Conservation (phyloP, 2,329 filamentous ascomycete genomes). For the Exophiala lecanii-corni region DNA sequence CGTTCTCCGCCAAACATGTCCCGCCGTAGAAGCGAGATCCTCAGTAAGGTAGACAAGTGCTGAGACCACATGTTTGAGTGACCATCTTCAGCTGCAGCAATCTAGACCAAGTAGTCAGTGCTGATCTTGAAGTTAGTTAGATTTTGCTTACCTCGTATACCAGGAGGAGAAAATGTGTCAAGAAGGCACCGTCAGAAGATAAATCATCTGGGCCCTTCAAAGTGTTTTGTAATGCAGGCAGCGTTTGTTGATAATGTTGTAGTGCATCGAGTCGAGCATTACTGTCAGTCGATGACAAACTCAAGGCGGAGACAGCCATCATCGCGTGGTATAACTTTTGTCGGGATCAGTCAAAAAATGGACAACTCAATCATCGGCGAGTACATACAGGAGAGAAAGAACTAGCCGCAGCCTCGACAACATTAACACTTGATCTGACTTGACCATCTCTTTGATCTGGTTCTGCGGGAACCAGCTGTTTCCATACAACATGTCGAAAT, state of each 20-base stretch:
- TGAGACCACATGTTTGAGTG: conserved; percentile 51
- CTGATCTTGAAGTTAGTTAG: background rate
- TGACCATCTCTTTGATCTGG: conserved; percentile 24
- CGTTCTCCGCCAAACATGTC: conserved; percentile 42
- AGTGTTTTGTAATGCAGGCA: conserved; percentile 44
- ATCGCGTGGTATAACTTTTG: conserved; percentile 53
- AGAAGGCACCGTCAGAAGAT: conserved; percentile 53
- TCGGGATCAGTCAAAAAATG: conserved; percentile 14
- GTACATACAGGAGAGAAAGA: conserved; percentile 49
- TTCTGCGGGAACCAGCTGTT: conserved; percentile 35
- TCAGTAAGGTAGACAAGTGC: conserved; percentile 49
- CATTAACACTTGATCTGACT: conserved; percentile 34
- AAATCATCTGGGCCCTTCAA: conserved; percentile 46
- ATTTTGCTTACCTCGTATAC: conserved; percentile 49
- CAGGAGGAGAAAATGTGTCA: conserved; percentile 54
- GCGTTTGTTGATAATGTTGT: conserved; percentile 52
- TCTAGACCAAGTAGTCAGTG: conserved; percentile 31
- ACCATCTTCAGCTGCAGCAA: conserved; percentile 43
- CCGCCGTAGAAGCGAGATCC: conserved; percentile 46
- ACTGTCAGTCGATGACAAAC: conserved; percentile 44
- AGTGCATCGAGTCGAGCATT: conserved; percentile 46
- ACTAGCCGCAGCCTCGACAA: conserved; percentile 45
- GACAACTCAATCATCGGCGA: too few relatives aligned
- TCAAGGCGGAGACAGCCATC: conserved; percentile 54
- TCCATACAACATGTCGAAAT: conserved; percentile 40